Evolutionary conservation across 2,329 filamentous ascomycete species (phyloP).

Genomic region (Phialophora macrospora): DNA sequence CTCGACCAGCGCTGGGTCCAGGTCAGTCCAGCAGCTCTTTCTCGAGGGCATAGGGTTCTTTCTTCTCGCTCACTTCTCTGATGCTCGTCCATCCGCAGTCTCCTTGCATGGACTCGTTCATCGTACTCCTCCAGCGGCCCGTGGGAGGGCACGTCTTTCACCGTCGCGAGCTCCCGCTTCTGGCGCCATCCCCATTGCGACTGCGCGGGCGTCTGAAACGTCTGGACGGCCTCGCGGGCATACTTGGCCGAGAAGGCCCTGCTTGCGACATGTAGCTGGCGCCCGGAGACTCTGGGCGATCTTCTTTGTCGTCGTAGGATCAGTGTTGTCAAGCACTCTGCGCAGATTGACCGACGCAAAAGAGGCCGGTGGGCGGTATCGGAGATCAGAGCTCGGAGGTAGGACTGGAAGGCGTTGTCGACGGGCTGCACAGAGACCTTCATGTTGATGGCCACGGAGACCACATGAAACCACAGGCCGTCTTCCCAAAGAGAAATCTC

Average conservation of each 20-base stretch:
- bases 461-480: background rate
- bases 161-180: constrained; percentile 31
- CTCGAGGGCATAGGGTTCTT: background rate
- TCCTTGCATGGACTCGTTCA: constrained; percentile 72
- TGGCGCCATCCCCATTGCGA: constrained; percentile 5
- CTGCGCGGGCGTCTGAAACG: background rate
- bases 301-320: constrained; percentile 15
- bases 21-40: constrained; percentile 20
- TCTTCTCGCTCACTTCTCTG: constrained; percentile 70
- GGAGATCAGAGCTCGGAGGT: constrained; percentile 31
- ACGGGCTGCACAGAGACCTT: constrained; percentile 29
- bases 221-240: background rate
- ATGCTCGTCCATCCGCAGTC: constrained; percentile 83
- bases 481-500: background rate
- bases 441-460: constrained; percentile 23
- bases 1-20: constrained; percentile 77
- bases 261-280: constrained; percentile 13
- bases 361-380: constrained; percentile 14
- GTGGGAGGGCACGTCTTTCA: constrained; percentile 28
- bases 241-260: background rate
- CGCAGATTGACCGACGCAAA: constrained; percentile 19
- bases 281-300: constrained; percentile 5
- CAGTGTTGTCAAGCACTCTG: constrained; percentile 26
- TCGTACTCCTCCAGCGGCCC: constrained; percentile 92
- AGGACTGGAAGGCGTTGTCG: constrained; percentile 32